Base-by-base conservation (phyloP, 2,329 filamentous ascomycete species). In the Fusarium kyushuense region DNA sequence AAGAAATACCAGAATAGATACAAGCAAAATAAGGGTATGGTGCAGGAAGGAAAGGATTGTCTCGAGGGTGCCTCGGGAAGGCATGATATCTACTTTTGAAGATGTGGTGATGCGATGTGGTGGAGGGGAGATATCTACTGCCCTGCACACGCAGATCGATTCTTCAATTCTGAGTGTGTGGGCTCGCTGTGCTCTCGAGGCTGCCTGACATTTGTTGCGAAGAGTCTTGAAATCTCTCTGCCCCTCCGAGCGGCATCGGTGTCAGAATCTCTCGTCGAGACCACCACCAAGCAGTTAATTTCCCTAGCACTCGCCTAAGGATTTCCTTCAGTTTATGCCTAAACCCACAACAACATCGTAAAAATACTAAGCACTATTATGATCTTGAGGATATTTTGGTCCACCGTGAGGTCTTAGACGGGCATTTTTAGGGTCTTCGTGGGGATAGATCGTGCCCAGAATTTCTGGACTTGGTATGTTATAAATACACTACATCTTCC, bases 381-480 rank as follows among this genome's bases (percentile, higher is more conserved):
- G 38, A 60, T 25, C 21, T 57, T 57, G 41, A 54, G 51, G 32
- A 17, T 38, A 25, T 21, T 29, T 41, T 17, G 46, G 46, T 47
- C 45, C 46, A 33, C 27, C 32, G 6, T 14, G 30, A 36, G 40
- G 27, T 30, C 33, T 42, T 54, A 32, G 14, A 21, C 27, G 23
- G n/a, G 60, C 54, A 47, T 33, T 38, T 38, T 41, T 67, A 25
- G 43, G 21, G 49, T 51, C 17, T 13, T 36, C 35, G 52, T 43
- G 38, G 29, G 56, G 30, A 61, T 56, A 59, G 46, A 70, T 61
- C 51, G 47, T 52, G 67, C 65, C 62, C 69, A 64, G 65, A 59
- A 54, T 58, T 35, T 40, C 23, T 47, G 62, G 49, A 67, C 41
- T 54, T 59, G 67, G 57, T 60, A 43, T 45, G 57, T 54, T 30